Evolutionary conservation across 352 stramenopile genomes (phyloP).

Genomic region (Hyaloperonospora brassicae): DNA sequence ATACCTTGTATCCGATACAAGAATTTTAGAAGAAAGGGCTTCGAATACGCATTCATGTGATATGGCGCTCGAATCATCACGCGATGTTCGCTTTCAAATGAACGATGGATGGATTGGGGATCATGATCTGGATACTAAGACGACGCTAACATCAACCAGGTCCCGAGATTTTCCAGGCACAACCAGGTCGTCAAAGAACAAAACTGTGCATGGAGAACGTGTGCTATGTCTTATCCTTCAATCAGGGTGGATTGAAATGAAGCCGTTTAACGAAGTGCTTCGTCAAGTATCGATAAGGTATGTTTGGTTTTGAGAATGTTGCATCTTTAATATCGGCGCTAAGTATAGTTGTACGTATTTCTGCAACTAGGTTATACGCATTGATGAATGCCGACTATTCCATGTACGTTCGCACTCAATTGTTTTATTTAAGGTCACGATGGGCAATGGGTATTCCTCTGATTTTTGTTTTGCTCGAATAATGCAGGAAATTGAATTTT

Average conservation of each 20-base stretch:
- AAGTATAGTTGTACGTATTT: not conserved
- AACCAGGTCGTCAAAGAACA: constrained; percentile 11
- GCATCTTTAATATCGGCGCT: not conserved
- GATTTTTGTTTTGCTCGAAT: constrained; percentile 4
- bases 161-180: constrained; percentile 16
- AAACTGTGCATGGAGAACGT: constrained; percentile 24
- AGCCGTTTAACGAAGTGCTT: constrained; percentile 27
- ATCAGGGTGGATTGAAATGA: constrained; percentile 31
- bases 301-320: constrained; percentile 11
- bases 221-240: constrained; percentile 41
- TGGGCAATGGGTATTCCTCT: too few species aligned
- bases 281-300: constrained; percentile 43
- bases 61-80: too few species aligned
- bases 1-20: too few species aligned
- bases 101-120: constrained; percentile 51
- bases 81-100: too few species aligned
- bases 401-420: constrained; percentile 32
- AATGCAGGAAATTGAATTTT: constrained; percentile 34
- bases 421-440: too few species aligned
- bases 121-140: constrained; percentile 33
- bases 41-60: too few species aligned
- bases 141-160: constrained; percentile 30
- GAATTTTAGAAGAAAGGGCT: too few species aligned
- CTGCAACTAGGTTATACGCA: constrained; percentile 32
- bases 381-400: constrained; percentile 45